These are phyloP conservation scores for Boletus mariae DNA, from an alignment of 1,284 basidiomycete genomes.

Conservation along the genomic window DNA sequence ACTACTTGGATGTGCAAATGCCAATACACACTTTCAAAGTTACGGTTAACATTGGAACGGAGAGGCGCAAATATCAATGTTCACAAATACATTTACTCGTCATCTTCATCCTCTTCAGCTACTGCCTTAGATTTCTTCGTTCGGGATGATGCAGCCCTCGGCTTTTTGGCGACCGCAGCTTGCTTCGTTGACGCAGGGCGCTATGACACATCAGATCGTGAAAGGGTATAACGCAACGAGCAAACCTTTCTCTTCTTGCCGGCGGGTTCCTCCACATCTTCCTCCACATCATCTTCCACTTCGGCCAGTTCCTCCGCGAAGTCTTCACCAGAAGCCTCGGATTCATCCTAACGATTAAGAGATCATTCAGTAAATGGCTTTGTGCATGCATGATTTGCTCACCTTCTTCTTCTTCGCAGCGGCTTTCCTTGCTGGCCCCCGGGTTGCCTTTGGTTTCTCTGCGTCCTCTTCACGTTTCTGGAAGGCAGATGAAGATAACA, in stretches of 20 bases:
- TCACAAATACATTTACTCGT: constrained; percentile 19
- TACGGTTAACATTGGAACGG: not conserved
- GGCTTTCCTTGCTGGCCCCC: constrained; percentile 30
- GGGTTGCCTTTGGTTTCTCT: constrained; percentile 41
- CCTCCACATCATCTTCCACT: constrained; percentile 30
- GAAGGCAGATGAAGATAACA: constrained; percentile 12
- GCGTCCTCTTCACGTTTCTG: constrained; percentile 38
- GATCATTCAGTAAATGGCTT: not conserved
- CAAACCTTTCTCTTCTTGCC: constrained; percentile 34
- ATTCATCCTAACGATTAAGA: constrained; percentile 22
- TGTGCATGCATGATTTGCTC: constrained; percentile 12
- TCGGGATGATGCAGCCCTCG: constrained; percentile 24
- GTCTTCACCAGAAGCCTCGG: constrained; percentile 31
- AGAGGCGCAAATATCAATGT: not conserved
- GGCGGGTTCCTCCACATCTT: constrained; percentile 19
- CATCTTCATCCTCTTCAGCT: constrained; percentile 32
- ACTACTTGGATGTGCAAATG: not conserved
- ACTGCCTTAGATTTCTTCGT: constrained; percentile 31
- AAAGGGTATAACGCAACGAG: not conserved
- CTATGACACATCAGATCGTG: constrained; percentile 21
- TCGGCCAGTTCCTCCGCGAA: constrained; percentile 31
- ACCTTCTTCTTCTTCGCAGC: constrained; percentile 35
- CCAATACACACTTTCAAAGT: not conserved
- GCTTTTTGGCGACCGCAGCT: constrained; percentile 23
- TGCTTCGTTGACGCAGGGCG: constrained; percentile 27